These are phyloP conservation scores for Anisodus acutangulus DNA, from an alignment of 257 asterid species.

Conservation along the genomic window DNA sequence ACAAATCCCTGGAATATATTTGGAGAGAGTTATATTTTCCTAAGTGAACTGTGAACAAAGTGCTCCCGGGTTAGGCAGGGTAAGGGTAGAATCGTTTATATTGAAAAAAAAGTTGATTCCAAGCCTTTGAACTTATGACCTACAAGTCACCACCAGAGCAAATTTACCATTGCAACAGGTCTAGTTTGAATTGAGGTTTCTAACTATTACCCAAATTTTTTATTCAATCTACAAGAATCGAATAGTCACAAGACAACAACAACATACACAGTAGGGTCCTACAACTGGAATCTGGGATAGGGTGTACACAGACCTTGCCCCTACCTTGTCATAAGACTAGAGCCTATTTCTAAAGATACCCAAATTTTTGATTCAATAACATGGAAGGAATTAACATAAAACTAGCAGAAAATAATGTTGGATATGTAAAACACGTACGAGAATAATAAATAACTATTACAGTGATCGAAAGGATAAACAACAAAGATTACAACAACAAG, in stretches of 20 bases:
- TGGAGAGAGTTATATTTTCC: not conserved
- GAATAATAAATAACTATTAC: too few relatives aligned
- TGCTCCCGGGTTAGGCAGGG: not conserved
- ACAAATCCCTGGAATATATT: not conserved
- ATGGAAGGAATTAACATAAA: not conserved
- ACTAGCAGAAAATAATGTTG: not conserved
- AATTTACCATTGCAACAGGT: not conserved
- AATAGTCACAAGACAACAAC: not conserved
- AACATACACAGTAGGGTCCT: too few relatives aligned
- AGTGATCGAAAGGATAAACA: too few relatives aligned
- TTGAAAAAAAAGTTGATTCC: not conserved
- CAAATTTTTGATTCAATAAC: not conserved
- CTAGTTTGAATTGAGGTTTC: not conserved
- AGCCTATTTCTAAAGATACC: not conserved
- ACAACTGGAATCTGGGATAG: too few relatives aligned
- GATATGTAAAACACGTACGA: too few relatives aligned
- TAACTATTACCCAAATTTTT: not conserved
- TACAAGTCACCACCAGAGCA: not conserved
- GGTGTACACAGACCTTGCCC: too few relatives aligned
- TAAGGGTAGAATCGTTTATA: not conserved
- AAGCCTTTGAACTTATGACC: not conserved
- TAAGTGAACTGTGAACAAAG: not conserved
- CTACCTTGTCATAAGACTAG: too few relatives aligned
- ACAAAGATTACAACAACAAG: too few relatives aligned
- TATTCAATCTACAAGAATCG: not conserved